These are phyloP conservation scores for Oryza meridionalis DNA, from an alignment of 176 grass and related monocot species.

Conservation along the genomic window DNA sequence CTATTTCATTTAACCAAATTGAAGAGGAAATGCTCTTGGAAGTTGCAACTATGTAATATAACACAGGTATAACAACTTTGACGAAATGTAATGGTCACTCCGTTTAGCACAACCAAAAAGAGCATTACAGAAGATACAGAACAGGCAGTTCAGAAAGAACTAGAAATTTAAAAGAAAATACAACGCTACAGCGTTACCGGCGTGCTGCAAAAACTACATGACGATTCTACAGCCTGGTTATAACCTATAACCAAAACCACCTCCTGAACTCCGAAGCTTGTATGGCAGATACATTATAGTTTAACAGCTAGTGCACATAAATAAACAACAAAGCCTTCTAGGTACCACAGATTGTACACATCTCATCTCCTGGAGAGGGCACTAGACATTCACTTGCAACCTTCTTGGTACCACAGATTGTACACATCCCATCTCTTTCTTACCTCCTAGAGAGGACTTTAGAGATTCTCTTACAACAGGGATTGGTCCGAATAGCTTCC, in stretches of 20 bases:
- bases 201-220: constrained; percentile 33
- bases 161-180: constrained; percentile 28
- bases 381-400: constrained; percentile 77
- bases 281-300: constrained; percentile 44
- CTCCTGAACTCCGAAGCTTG: constrained; percentile 36
- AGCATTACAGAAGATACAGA: constrained; percentile 53
- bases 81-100: constrained; percentile 17
- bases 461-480: constrained; percentile 88
- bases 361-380: constrained; percentile 62
- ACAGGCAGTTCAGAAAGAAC: constrained; percentile 6
- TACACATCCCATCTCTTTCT: constrained; percentile 55
- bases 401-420: constrained; percentile 32
- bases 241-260: constrained; percentile 42
- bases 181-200: constrained; percentile 50
- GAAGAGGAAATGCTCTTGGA: background rate
- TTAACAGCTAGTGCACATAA: constrained; percentile 52
- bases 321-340: constrained; percentile 46
- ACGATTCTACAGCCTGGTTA: constrained; percentile 41
- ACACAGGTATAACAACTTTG: constrained; percentile 39
- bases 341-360: constrained; percentile 47
- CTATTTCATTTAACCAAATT: background rate
- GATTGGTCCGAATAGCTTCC: constrained; percentile 67
- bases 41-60: background rate
- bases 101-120: constrained; percentile 10
- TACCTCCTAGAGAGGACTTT: constrained; percentile 59